Base-by-base conservation (phyloP, 2,329 filamentous ascomycete species). In the Fusarium coffeatum region DNA sequence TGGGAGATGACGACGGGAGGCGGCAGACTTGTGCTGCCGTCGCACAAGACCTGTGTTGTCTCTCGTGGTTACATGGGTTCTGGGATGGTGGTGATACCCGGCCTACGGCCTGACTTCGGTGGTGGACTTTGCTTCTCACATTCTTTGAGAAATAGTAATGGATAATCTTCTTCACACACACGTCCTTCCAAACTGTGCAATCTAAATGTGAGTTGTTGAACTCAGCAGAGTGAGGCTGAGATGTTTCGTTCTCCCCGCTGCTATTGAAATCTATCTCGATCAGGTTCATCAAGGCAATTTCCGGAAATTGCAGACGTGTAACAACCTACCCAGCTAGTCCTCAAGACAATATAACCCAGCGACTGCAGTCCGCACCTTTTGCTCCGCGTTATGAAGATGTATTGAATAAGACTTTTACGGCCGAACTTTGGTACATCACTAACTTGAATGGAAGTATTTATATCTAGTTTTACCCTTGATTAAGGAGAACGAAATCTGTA, bases 121-220 rank as follows among this genome's bases (percentile, higher is more conserved):
- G 63, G 64, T 48, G 70, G 73, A 68, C 66, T 72, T 74, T 71
- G 58, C 60, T 76, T 78, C 74, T 77, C 66, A 72, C 76, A 74
- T 71, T 78, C 75, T 61, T 74, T 76, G 62, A 72, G 59, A 66
- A 68, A 70, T 64, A 76, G 59, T 73, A 77, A 66, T 79, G 78
- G 59, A 75, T 75, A 74, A 75, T 75, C 66, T 75, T 75, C 59
- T 69, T 55, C 47, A 59, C 13, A 40, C 56, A 9, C 22, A 20
- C 37, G 18, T 43, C 23, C n/a, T 56, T 48, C 5, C 30, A 9
- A n/a, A 27, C n/a, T 27, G 9, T 15, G 13, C 20, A 25, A 42
- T 16, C 27, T 10, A 10, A 51, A 8, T 25, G 28, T 16, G 49
- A 51, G 16, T 15, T n/a, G 18, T 12, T 27, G 9, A 42, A 11